Evolutionary conservation across 2,329 filamentous ascomycete species (phyloP), one percentile per base, ranked within the genome.

Genomic region (Leptosphaerulina australis): DNA sequence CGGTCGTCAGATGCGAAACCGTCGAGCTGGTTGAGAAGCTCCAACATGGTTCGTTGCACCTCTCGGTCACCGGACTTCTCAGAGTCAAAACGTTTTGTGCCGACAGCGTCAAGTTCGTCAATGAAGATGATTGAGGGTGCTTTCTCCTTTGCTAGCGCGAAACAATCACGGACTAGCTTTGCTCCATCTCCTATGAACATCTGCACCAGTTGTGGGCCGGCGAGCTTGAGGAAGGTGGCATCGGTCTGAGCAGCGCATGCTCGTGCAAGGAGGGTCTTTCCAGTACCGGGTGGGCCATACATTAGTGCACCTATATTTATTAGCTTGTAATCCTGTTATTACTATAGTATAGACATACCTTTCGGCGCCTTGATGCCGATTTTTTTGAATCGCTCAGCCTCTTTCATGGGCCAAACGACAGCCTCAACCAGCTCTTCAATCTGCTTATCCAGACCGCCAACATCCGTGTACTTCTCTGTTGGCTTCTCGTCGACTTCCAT

Each of bases 401-500:
- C 93, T 83, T 97, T 97, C 94, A 99, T 99, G 2, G 94, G 94
- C 93, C 93, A 97, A 22, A 99, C 94, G 39, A 99, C 94, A 47
- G 94, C 94, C 79, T 99, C 94, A 7, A 99, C 92, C 45, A 99
- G 83, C 78, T 99, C 95, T 74, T 97, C 93, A 70, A 99, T 99
- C 80, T 99, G 94, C 79, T 99, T 99, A 77, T 97, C 92, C 66
- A 99, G 76, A 41, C 94, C 94, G 77, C 94, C 94, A 11, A 99
- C 95, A 78, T 99, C 94, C 45, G 88, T 94, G 79, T 99, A 99
- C 78, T 97, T 96, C 77, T 99, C 94, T 29, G 92, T 97, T 8
- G 94, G 95, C 82, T 99, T 99, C 83, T 99, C 95, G 68, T 99
- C 94, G 6, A 99, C 94, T 79, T 99, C 95, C 94, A 99, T 99